A percentile compares a stretch with the other conserved stretches of the same genome.
Evolutionary conservation across 2,329 filamentous ascomycete species (phyloP).

Genomic region (Microdochium nivale): DNA sequence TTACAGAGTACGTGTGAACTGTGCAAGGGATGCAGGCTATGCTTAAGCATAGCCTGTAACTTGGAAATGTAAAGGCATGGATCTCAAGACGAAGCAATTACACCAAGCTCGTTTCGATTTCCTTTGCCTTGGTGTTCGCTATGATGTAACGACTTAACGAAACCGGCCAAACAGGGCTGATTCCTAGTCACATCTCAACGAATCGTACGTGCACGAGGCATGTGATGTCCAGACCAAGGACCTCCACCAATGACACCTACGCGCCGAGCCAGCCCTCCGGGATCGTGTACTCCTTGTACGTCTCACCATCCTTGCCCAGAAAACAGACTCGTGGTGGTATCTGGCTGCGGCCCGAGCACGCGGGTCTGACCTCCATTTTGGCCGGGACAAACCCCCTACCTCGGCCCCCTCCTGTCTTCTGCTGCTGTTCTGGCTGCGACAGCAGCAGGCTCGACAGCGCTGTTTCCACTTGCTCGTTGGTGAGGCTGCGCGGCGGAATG

Average conservation of each 20-base stretch:
- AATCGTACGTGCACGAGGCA: no score
- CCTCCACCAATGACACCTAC: background rate
- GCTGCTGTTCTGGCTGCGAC: slow-evolving; percentile 5
- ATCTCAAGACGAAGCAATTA: no score
- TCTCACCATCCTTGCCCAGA: slow-evolving; percentile 36
- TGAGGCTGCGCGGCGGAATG: slow-evolving; percentile 14
- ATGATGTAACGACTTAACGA: no score
- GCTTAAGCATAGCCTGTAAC: no score
- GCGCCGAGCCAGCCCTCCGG: slow-evolving; percentile 16
- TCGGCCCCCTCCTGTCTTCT: background rate
- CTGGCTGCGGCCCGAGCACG: slow-evolving; percentile 32
- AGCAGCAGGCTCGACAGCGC: slow-evolving; percentile 17
- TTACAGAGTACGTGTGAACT: no score
- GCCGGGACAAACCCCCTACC: slow-evolving; percentile 28
- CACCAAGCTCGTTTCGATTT: no score
- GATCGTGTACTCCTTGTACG: slow-evolving; percentile 38
- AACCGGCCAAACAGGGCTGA: no score
- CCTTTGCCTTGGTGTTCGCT: no score
- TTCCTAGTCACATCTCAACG: no score
- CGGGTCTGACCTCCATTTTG: slow-evolving; percentile 42
- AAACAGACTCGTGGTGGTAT: slow-evolving; percentile 42
- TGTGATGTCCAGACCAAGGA: no score
- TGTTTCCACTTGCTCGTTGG: slow-evolving; percentile 18
- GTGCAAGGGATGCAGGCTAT: no score
- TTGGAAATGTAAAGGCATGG: no score